Evolutionary conservation across 371 early-diverging fungal genomes (phyloP), one percentile per base, ranked within the genome.

Genomic region (Mortierella sp.): DNA sequence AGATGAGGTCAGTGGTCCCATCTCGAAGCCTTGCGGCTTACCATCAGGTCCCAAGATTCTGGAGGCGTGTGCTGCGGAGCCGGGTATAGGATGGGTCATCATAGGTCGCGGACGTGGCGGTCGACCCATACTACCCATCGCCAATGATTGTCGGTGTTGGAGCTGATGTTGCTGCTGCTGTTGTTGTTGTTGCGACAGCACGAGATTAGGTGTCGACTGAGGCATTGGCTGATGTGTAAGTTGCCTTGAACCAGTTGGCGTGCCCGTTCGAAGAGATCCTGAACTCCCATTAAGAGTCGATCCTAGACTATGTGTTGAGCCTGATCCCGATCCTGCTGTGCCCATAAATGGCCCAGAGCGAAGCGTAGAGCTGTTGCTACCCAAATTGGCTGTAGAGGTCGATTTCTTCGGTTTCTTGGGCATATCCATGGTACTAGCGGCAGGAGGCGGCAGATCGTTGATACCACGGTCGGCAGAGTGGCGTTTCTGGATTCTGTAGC

Each of bases 391-490:
- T 6, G 39, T 41, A 3, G 72, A 65, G 0, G 9, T 21, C 17
- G 49, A 21, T 34, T 52, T 56, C 12, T 27, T 31, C 14, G 56
- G 41, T 5, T 27, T 26, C 32, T 47, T 42, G 42, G 30, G 43
- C 28, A 52, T 21, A 55, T 73, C 75, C 55, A 63, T 63, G 12
- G 72, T 72, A 21, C 75, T 64, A 7, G 75, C 43, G 21, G 75
- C 75, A 17, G 75, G 75, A 6, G 75, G 75, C 6, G 75, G 75
- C 3, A 73, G 41, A 27, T 73, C 75, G 21, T 73, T 73, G 52
- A 73, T 73, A 1, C 75, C 75, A 26, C 64, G 67, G 32, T 73
- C 75, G 3, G 68, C 75, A 12, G 75, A 73, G 11, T 67, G 68
- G 23, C 75, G 75, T 31, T 47, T 73, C 30, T 62, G 53, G 37